phyloP scores from a whole-genome alignment of 495 filamentous ascomycete genomes.

The Niebla homalea region DNA sequence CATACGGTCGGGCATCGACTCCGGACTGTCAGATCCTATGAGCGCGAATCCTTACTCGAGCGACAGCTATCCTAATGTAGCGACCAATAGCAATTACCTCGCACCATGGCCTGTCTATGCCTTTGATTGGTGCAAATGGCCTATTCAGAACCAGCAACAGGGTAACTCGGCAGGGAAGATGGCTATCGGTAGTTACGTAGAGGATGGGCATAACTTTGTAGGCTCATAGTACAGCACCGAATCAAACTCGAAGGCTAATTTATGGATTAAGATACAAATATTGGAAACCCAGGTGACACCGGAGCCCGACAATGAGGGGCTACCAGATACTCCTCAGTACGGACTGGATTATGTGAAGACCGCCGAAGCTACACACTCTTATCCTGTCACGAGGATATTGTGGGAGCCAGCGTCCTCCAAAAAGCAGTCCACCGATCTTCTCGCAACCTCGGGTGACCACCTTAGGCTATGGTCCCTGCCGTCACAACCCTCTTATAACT shows the following conservation, averaged over 20 bases:
- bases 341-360: constrained; percentile 83
- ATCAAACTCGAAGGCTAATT: constrained; percentile 13
- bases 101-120: constrained; percentile 93
- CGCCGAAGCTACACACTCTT: constrained; percentile 96
- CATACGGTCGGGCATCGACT: constrained; percentile 69
- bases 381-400: constrained; percentile 87
- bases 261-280: constrained; percentile 75
- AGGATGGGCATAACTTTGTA: constrained; percentile 97
- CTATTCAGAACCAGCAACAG: constrained; percentile 45
- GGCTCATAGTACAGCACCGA: constrained; percentile 16
- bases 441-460: constrained; percentile 95
- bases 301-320: constrained; percentile 53
- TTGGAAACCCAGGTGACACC: constrained; percentile 67
- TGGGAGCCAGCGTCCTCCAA: constrained; percentile 97
- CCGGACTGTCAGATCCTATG: constrained; percentile 49
- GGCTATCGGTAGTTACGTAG: constrained; percentile 87
- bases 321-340: constrained; percentile 51
- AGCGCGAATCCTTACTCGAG: constrained; percentile 26
- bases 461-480: constrained; percentile 88
- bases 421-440: constrained; percentile 89
- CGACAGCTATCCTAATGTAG: constrained; percentile 36
- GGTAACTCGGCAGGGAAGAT: constrained; percentile 74
- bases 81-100: constrained; percentile 75
- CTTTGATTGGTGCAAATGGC: constrained; percentile 99
- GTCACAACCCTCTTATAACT: constrained; percentile 39